Conservation (phyloP, 2,329 filamentous ascomycete species). For the Epichloe festucae region DNA sequence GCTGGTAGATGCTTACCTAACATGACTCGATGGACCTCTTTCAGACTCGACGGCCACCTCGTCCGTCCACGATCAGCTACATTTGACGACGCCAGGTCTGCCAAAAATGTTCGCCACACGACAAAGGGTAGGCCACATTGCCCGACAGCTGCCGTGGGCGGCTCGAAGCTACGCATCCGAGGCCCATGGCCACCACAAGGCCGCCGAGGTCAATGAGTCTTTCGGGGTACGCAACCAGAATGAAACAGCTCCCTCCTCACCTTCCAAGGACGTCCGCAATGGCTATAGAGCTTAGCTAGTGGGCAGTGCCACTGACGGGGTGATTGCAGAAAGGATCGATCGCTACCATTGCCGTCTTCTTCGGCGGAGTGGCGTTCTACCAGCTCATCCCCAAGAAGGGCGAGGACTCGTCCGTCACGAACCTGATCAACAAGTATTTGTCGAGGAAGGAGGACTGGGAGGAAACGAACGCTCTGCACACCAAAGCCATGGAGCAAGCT, state of each 20-base stretch:
- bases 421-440: slow-evolving; percentile 33
- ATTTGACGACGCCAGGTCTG: slow-evolving; percentile 20
- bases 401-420: slow-evolving; percentile 32
- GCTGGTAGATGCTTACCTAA: slow-evolving; percentile 16
- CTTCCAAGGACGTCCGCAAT: not conserved
- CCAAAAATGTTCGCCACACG: slow-evolving; percentile 30
- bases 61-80: slow-evolving; percentile 14
- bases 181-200: slow-evolving; percentile 33
- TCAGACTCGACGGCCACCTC: not conserved
- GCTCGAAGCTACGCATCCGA: slow-evolving; percentile 42
- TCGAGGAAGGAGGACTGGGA: slow-evolving; percentile 37
- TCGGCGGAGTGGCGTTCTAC: slow-evolving; percentile 33
- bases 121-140: slow-evolving; percentile 28
- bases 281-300: not conserved
- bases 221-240: slow-evolving; percentile 37
- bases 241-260: not conserved
- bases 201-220: slow-evolving; percentile 37
- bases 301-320: not conserved
- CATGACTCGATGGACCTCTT: slow-evolving; percentile 10
- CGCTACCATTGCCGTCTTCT: slow-evolving; percentile 30
- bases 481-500: slow-evolving; percentile 40
- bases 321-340: slow-evolving; percentile 34
- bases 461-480: slow-evolving; percentile 39
- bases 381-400: slow-evolving; percentile 36
- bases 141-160: slow-evolving; percentile 24